Base-by-base conservation (phyloP, 73 alveolate species). In the Tetrahymena elliotti region DNA sequence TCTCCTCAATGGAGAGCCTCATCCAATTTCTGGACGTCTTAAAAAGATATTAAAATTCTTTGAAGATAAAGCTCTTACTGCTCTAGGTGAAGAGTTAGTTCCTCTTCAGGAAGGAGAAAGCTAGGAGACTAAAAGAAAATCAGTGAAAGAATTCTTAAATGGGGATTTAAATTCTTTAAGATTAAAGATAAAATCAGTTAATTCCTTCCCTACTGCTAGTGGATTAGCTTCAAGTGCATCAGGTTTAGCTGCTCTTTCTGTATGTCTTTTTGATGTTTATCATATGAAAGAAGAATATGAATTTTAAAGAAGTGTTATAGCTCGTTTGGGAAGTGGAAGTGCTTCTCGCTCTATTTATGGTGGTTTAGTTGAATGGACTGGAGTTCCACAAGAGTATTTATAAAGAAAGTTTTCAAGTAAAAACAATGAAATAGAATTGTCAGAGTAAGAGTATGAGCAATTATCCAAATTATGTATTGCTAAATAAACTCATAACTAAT, bases 291-390 rank as follows among this genome's bases (percentile, higher is more conserved):
- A 88, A 54, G 92, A 94, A 83, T 95, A 96, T 68, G 96, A 95
- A 83, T 97, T 95, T 31, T 97, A 98, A 40, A 95, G 96, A 83
- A 93, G 99, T 36, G 96, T 95, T 52, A 68, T 98, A 6, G 99
- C 99, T 34, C 96, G 99, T 88, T n/a, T 98, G 16, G 99, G 99
- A 2, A 97, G 99, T 35, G 99, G 99, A 37, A 97, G 99, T 93
- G 99, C 99, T 2, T 97, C 99, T 84, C 95, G 99, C 54, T 96
- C 99, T 52, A 95, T 98, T 22, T 97, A 95, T 93, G 99, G 99
- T 53, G 99, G 99, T 34, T 97, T 98, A 54, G 99, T 97, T 35
- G 97, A 97, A 94, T 98, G 99, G 99, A 95, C 97, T 31, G 97
- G 98, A 92, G 99, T 98, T 11, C 35, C 54, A 38, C 40, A 83